phyloP scores from a whole-genome alignment of 2,329 filamentous ascomycete genomes.

The Hypoxylon sp. region DNA sequence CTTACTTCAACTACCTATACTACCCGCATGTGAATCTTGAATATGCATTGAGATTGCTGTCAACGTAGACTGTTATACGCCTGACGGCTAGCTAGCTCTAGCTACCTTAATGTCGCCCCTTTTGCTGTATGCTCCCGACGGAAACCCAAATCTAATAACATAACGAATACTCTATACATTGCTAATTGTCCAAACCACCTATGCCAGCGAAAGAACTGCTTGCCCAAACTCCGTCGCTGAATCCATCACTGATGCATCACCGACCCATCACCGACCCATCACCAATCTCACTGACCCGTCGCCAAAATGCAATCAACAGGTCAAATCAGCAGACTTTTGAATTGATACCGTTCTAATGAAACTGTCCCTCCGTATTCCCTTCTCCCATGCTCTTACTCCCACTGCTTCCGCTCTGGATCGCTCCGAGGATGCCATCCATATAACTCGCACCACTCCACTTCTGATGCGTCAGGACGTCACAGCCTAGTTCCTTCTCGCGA shows the following conservation, averaged over 20 bases:
- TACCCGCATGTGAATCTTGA: neutral
- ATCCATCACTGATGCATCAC: no score
- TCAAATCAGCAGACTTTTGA: neutral
- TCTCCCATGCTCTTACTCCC: slow-evolving; percentile 95
- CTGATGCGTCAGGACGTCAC: slow-evolving; percentile 95
- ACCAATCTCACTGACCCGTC: neutral
- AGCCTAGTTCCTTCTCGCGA: slow-evolving; percentile 89
- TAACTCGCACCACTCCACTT: slow-evolving; percentile 81
- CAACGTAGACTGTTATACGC: neutral
- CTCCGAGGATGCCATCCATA: slow-evolving; percentile 90
- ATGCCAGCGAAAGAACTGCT: neutral
- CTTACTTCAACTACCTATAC: neutral
- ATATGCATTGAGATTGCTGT: neutral
- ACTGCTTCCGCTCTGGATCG: slow-evolving; percentile 91
- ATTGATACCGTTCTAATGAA: slow-evolving; percentile 52
- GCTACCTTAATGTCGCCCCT: neutral
- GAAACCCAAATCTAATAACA: slow-evolving; percentile 7
- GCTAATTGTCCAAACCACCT: neutral
- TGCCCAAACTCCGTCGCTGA: slow-evolving; percentile 34
- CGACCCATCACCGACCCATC: slow-evolving; percentile 7
- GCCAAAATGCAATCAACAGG: slow-evolving; percentile 10
- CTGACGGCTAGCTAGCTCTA: neutral
- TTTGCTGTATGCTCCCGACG: neutral
- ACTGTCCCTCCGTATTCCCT: slow-evolving; percentile 87
- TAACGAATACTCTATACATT: slow-evolving; percentile 13